phyloP scores from a whole-genome alignment of 176 grass and related monocot species.

The Oryza punctata region DNA sequence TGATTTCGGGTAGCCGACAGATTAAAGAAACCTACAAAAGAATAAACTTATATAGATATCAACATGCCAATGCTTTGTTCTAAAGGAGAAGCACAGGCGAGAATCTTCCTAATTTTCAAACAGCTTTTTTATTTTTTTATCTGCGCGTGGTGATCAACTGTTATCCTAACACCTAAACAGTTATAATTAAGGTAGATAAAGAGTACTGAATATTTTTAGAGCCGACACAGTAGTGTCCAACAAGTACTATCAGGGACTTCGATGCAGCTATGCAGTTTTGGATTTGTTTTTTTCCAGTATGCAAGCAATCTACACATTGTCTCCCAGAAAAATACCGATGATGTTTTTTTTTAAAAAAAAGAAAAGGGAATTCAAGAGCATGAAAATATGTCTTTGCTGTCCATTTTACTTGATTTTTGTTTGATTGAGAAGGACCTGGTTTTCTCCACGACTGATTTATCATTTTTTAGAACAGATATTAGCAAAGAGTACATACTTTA shows the following conservation, averaged over 20 bases:
- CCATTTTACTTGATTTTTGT: not conserved
- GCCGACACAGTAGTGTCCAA: constrained; percentile 25
- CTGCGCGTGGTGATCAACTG: constrained; percentile 20
- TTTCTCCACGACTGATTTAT: not conserved
- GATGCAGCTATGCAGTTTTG: not conserved
- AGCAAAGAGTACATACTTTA: not conserved
- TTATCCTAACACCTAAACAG: constrained; percentile 31
- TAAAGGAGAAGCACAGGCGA: constrained; percentile 29
- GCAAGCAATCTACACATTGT: not conserved
- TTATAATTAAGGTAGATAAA: constrained; percentile 36
- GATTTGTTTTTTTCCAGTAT: not conserved
- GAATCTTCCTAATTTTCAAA: constrained; percentile 49
- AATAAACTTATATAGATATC: constrained; percentile 1
- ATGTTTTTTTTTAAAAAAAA: no score
- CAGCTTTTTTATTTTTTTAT: constrained; percentile 28
- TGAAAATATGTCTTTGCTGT: not conserved
- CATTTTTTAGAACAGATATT: not conserved
- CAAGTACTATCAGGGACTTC: not conserved
- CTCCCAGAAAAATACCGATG: no score
- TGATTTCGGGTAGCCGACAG: constrained; percentile 36
- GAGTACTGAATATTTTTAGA: constrained; percentile 24
- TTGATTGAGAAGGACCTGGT: not conserved
- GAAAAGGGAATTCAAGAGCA: no score
- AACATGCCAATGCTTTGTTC: constrained; percentile 29
- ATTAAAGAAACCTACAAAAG: constrained; percentile 37